These are phyloP conservation scores for Pleurotus ostreatus DNA, from an alignment of 768 basidiomycete genomes.

Conservation along the genomic window DNA sequence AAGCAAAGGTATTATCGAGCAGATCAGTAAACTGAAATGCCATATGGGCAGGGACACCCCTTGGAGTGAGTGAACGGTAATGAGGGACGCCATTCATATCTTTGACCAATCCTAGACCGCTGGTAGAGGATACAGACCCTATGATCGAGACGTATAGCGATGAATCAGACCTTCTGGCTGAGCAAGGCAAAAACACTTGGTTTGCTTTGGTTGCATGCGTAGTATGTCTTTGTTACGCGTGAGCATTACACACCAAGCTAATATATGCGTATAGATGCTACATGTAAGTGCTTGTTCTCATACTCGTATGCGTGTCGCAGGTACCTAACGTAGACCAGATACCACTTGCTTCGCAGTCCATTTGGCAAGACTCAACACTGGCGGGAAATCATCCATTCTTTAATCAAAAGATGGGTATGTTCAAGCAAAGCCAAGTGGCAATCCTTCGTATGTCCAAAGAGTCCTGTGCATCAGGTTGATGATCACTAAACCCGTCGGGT, in stretches of 20 bases:
- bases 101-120: conserved; percentile 38
- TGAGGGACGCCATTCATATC: not conserved
- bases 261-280: conserved; percentile 51
- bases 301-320: not conserved
- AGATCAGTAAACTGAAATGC: conserved; percentile 77
- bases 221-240: conserved; percentile 44
- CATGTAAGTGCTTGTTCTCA: conserved; percentile 39
- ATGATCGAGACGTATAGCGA: conserved; percentile 71
- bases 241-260: not conserved
- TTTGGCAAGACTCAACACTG: conserved; percentile 68
- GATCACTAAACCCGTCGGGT: conserved; percentile 32
- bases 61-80: conserved; percentile 47
- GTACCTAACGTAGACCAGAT: conserved; percentile 39
- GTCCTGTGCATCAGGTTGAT: not conserved
- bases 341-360: conserved; percentile 75
- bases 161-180: conserved; percentile 52
- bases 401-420: conserved; percentile 73
- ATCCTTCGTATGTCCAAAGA: conserved; percentile 60
- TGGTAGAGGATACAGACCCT: conserved; percentile 72
- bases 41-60: conserved; percentile 77
- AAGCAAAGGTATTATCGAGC: conserved; percentile 72
- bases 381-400: conserved; percentile 78
- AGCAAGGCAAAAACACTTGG: conserved; percentile 65
- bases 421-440: conserved; percentile 72
- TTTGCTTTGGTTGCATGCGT: conserved; percentile 95